phyloP scores from a whole-genome alignment of 768 basidiomycete species.

The Crepidotus variabilis region DNA sequence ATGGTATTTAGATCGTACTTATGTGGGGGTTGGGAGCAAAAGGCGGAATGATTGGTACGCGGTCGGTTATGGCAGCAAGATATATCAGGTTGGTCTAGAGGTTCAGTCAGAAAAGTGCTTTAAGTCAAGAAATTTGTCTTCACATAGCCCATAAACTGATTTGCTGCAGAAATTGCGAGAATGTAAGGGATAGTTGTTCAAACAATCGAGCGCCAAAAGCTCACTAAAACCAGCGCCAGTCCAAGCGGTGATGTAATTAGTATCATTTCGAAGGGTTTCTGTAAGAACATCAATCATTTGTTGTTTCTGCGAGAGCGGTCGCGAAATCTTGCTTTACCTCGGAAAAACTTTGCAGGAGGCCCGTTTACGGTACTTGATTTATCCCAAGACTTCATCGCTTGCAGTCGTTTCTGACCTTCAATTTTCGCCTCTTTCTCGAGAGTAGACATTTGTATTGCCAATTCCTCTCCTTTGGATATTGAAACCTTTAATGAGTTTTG shows the following conservation, averaged over 20 bases:
- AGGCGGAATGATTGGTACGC: conserved; percentile 45
- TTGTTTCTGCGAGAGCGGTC: neutral
- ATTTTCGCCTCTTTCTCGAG: neutral
- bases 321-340: conserved; percentile 10
- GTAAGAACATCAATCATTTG: neutral
- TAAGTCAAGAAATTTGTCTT: neutral
- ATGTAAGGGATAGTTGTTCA: neutral
- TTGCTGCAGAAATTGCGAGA: conserved; percentile 19
- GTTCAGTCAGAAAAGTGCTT: neutral
- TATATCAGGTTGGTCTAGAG: conserved; percentile 45
- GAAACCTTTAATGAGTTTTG: too few relatives aligned
- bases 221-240: conserved; percentile 52
- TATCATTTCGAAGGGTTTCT: conserved; percentile 36
- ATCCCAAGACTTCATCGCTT: conserved; percentile 3
- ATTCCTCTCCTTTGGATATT: neutral
- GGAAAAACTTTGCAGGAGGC: conserved; percentile 12
- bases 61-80: conserved; percentile 37
- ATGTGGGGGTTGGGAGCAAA: conserved; percentile 42
- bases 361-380: conserved; percentile 9
- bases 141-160: conserved; percentile 33
- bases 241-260: conserved; percentile 54
- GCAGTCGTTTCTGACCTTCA: neutral
- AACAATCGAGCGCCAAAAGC: conserved; percentile 11
- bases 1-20: conserved; percentile 17
- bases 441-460: neutral